A percentile compares a stretch with the other conserved stretches of the same genome.
phyloP scores from a whole-genome alignment of 2,329 filamentous ascomycete genomes.

The Ceratocystiopsis sp. region DNA sequence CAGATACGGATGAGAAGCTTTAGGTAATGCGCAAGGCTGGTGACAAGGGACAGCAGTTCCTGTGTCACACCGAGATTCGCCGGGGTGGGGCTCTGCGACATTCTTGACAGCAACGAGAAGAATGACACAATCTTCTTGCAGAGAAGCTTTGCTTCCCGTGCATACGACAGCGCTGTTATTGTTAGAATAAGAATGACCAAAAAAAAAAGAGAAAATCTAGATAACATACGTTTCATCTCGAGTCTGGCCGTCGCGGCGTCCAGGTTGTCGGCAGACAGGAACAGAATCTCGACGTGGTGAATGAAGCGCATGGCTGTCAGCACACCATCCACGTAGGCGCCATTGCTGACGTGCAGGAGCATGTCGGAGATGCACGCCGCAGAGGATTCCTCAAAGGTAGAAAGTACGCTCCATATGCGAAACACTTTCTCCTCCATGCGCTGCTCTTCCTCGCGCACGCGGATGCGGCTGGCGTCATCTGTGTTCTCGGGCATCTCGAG shows the following conservation, averaged over 20 bases:
- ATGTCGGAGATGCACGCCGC: conserved; percentile 98
- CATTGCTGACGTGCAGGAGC: conserved; percentile 96
- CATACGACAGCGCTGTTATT: conserved; percentile 64
- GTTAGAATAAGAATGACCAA: conserved; percentile 7
- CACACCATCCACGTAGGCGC: conserved; percentile 86
- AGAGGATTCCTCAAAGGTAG: conserved; percentile 92
- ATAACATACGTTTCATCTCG: conserved; percentile 51
- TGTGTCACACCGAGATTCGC: conserved; percentile 91
- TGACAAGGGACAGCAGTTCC: conserved; percentile 92
- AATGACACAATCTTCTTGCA: conserved; percentile 99
- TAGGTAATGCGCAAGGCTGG: conserved; percentile 88
- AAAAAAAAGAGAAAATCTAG: conserved; percentile 12
- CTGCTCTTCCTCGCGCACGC: conserved; percentile 74
- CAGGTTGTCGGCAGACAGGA: conserved; percentile 71
- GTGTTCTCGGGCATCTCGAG: conserved; percentile 14
- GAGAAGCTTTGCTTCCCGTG: conserved; percentile 91
- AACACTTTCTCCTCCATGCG: conserved; percentile 96
- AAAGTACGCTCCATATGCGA: conserved; percentile 94
- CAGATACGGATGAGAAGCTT: conserved; percentile 96
- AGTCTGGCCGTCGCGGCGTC: conserved; percentile 53
- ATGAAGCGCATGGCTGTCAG: conserved; percentile 94
- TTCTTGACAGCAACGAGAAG: conserved; percentile 72
- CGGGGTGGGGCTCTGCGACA: conserved; percentile 81
- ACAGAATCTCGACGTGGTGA: conserved; percentile 84
- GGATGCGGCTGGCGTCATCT: conserved; percentile 49